Evolutionary conservation across 108 stramenopile species (phyloP).

Genomic region (Skeletonema grethae): DNA sequence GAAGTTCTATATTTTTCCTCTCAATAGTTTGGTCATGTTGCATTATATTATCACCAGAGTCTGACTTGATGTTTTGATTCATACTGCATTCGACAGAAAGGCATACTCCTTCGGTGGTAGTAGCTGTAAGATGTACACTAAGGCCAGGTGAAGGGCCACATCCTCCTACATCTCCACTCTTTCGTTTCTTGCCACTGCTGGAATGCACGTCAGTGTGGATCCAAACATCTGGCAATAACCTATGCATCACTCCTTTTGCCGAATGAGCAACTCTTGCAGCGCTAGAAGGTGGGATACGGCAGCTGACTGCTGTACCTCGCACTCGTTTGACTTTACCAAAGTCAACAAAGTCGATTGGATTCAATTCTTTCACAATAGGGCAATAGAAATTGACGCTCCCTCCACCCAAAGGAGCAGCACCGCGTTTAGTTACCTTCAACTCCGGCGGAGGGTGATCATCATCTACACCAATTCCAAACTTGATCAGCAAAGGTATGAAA

Average conservation of each 20-base stretch:
- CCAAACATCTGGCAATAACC: conserved; percentile 93
- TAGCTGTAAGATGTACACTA: conserved; percentile 78
- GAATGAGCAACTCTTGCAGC: conserved; percentile 95
- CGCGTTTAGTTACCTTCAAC: conserved; percentile 62
- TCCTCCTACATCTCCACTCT: conserved; percentile 45
- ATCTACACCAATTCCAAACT: conserved; percentile 90
- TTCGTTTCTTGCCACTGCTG: conserved; percentile 35
- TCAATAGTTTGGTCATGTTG: conserved; percentile 20
- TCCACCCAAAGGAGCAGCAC: conserved; percentile 84
- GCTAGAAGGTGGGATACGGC: conserved; percentile 90
- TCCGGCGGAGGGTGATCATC: conserved; percentile 53
- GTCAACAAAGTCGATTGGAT: conserved; percentile 84
- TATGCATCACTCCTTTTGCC: conserved; percentile 89
- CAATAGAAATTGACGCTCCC: conserved; percentile 87
- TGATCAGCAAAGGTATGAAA: conserved; percentile 77
- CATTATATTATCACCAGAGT: background rate
- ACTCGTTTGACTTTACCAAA: conserved; percentile 95
- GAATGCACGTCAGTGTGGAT: conserved; percentile 94
- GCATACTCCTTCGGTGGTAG: conserved; percentile 89
- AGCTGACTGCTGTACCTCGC: conserved; percentile 91
- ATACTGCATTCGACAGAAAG: conserved; percentile 84
- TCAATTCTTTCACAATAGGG: conserved; percentile 86
- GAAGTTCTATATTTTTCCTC: conserved; percentile 62
- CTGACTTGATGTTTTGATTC: conserved; percentile 28
- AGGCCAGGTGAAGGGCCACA: conserved; percentile 89